Conservation (phyloP, 148 eudicot species). For the Diospyros lotus region DNA sequence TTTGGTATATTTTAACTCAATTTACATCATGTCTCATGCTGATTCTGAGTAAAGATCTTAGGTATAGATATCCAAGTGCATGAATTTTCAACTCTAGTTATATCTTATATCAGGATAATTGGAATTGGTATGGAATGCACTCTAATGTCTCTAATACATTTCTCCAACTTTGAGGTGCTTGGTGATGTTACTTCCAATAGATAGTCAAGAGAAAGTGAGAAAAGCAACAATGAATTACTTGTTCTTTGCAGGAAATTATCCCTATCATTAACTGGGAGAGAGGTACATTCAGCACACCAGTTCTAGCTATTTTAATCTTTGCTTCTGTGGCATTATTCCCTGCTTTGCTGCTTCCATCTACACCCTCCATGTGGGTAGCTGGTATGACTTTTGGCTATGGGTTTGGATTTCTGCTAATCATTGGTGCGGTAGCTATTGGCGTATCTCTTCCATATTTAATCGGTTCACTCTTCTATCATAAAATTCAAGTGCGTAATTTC, state of each 20-base stretch:
- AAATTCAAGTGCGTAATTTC: constrained; percentile 58
- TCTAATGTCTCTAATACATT: background rate
- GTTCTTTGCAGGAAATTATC: constrained; percentile 54
- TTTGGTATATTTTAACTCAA: background rate
- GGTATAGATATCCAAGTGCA: background rate
- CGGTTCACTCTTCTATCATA: constrained; percentile 65
- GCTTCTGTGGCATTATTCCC: constrained; percentile 75
- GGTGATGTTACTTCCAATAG: constrained; percentile 4
- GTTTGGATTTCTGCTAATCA: constrained; percentile 68
- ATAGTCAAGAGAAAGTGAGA: background rate
- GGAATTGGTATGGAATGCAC: background rate
- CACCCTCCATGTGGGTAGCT: constrained; percentile 97
- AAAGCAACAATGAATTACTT: background rate
- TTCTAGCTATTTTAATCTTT: constrained; percentile 60
- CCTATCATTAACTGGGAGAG: constrained; percentile 86
- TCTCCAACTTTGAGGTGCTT: background rate
- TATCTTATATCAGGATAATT: background rate
- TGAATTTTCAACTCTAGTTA: background rate
- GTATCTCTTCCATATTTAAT: constrained; percentile 77
- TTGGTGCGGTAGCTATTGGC: constrained; percentile 61
- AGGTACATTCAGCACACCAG: constrained; percentile 51
- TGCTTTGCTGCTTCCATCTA: constrained; percentile 60
- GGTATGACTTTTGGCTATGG: constrained; percentile 98
- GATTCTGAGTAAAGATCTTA: background rate
- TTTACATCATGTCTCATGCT: background rate